Percentiles rank a stretch among this genome's conserved stretches.
These are phyloP conservation scores for Diversispora epigaea DNA, from an alignment of 192 early-diverging fungal species.

Conservation along the genomic window DNA sequence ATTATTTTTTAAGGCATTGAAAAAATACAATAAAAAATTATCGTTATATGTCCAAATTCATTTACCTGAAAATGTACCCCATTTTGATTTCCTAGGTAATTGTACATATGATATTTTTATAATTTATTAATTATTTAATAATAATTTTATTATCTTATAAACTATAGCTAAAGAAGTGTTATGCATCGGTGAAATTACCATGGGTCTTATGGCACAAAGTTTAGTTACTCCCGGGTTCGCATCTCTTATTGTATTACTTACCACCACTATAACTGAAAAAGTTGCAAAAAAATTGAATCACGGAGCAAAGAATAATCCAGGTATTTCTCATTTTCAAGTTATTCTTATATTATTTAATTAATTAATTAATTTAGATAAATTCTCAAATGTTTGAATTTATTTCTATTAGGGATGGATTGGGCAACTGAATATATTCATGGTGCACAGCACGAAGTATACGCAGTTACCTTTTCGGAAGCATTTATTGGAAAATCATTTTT, in stretches of 20 bases:
- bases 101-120: not conserved
- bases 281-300: constrained; percentile 44
- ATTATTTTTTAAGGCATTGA: constrained; percentile 47
- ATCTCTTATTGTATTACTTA: constrained; percentile 64
- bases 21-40: constrained; percentile 59
- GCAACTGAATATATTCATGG: constrained; percentile 62
- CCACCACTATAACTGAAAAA: constrained; percentile 61
- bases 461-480: constrained; percentile 47
- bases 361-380: not conserved
- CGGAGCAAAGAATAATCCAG: constrained; percentile 34
- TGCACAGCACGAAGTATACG: constrained; percentile 65
- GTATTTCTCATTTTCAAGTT: not conserved
- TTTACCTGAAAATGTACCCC: constrained; percentile 68
- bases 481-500: constrained; percentile 55
- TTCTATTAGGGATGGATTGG: constrained; percentile 42
- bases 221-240: constrained; percentile 70
- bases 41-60: constrained; percentile 62
- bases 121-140: not conserved
- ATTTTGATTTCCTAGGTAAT: constrained; percentile 55
- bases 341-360: not conserved
- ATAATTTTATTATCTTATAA: not conserved
- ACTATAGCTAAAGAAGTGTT: constrained; percentile 64
- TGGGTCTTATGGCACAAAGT: constrained; percentile 70
- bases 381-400: not conserved
- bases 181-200: constrained; percentile 71